Conservation (phyloP, 2,329 filamentous ascomycete species). For the Penicillium paneum region DNA sequence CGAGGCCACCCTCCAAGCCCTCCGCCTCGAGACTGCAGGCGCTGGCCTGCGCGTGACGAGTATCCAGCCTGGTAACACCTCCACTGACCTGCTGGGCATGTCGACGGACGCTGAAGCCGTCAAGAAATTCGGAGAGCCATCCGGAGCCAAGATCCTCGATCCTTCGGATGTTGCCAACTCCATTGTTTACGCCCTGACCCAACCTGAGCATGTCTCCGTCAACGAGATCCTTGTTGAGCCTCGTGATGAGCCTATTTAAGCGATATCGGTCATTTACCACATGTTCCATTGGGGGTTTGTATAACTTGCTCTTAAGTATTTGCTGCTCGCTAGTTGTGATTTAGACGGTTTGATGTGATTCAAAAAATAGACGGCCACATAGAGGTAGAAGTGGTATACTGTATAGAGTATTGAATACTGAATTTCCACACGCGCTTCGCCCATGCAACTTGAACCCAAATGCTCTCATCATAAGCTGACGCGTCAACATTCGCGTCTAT, state of each 20-base stretch:
- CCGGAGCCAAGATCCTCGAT: constrained; percentile 71
- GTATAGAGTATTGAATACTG: constrained; percentile 1
- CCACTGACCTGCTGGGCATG: constrained; percentile 70
- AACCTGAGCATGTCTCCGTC: constrained; percentile 72
- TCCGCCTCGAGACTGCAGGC: constrained; percentile 73
- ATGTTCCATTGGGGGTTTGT: neutral
- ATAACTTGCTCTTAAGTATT: neutral
- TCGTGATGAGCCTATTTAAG: constrained; percentile 69
- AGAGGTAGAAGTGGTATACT: constrained; percentile 8
- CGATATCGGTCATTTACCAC: neutral
- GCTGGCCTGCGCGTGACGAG: constrained; percentile 69
- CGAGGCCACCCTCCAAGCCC: constrained; percentile 71
- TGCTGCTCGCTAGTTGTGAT: constrained; percentile 1
- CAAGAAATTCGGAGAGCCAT: constrained; percentile 73
- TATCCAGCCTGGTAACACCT: constrained; percentile 74
- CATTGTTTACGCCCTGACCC: constrained; percentile 70
- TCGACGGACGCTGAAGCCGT: constrained; percentile 73
- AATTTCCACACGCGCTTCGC: constrained; percentile 5
- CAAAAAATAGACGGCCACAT: constrained; percentile 3
- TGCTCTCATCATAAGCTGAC: neutral
- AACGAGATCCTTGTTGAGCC: constrained; percentile 80
- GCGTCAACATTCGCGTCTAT: neutral
- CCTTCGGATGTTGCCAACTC: constrained; percentile 68
- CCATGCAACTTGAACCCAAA: constrained; percentile 3
- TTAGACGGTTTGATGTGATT: neutral